These are phyloP conservation scores for Fusarium cyanostomum DNA, from an alignment of 2,329 filamentous ascomycete species.

Conservation along the genomic window DNA sequence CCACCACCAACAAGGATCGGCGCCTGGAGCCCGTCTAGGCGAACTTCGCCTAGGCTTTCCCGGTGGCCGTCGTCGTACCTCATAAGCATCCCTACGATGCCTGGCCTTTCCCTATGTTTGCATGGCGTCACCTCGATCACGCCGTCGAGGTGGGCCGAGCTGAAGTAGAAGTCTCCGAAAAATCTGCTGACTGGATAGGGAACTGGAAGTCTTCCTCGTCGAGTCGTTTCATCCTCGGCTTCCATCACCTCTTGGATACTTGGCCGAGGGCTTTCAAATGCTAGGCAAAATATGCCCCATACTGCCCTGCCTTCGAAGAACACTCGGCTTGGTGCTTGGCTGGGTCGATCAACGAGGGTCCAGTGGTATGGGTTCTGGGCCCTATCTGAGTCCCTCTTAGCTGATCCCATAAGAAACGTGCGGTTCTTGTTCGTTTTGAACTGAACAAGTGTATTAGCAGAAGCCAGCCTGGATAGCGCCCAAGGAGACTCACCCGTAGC, in stretches of 20 bases:
- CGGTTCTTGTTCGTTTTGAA: background rate
- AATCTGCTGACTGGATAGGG: no score
- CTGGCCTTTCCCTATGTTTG: background rate
- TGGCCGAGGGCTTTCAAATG: background rate
- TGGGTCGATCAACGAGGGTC: background rate
- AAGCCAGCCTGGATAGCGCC: background rate
- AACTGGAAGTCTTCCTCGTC: no score
- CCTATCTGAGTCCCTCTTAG: no score
- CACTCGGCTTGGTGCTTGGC: background rate
- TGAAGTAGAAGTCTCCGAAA: background rate
- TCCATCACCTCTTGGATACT: background rate
- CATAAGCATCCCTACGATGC: background rate
- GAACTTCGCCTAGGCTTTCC: background rate
- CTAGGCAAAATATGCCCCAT: background rate
- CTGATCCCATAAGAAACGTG: background rate
- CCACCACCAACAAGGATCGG: background rate
- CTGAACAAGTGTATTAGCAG: background rate
- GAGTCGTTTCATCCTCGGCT: no score
- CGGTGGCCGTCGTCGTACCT: background rate
- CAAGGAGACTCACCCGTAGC: background rate
- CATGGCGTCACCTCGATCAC: background rate
- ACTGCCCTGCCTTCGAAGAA: background rate
- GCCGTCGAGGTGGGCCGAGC: background rate
- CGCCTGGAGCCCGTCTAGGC: background rate
- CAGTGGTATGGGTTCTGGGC: background rate